Conservation (phyloP, 2,329 filamentous ascomycete genomes). For the Mycosphaerella arachidis region DNA sequence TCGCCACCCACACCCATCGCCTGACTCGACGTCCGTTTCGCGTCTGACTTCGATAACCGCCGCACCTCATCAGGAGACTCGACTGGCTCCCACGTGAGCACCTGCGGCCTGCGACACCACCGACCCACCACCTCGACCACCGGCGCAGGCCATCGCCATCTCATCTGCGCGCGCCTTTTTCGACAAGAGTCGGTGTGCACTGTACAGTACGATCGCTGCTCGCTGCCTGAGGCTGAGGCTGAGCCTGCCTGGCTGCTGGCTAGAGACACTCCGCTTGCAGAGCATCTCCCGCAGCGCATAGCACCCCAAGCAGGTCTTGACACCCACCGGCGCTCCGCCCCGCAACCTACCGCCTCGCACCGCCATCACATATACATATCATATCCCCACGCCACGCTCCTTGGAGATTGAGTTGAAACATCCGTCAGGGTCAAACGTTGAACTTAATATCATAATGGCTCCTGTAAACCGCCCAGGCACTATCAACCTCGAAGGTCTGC, state of each 20-base stretch:
- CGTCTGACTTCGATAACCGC: background rate
- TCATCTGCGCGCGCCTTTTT: background rate
- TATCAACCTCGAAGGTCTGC: slow-evolving; percentile 76
- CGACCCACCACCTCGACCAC: background rate
- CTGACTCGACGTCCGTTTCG: background rate
- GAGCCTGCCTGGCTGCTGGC: background rate
- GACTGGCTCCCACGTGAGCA: background rate
- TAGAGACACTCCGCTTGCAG: background rate
- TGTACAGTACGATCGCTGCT: background rate
- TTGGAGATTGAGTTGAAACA: slow-evolving; percentile 14
- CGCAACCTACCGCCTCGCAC: background rate
- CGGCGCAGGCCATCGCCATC: background rate
- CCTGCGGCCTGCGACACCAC: background rate
- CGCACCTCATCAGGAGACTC: background rate
- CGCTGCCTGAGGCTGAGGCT: background rate
- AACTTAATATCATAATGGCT: slow-evolving; percentile 84
- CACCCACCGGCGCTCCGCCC: background rate
- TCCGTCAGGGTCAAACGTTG: background rate
- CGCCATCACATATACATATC: background rate
- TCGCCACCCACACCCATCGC: background rate
- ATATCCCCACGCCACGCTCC: slow-evolving; percentile 11
- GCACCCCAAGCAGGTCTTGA: slow-evolving; percentile 18
- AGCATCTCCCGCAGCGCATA: background rate
- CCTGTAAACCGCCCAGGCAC: slow-evolving; percentile 75
- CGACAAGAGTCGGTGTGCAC: background rate